These are phyloP conservation scores for Cryptomeria japonica DNA, from an alignment of 75 land plant species.

Conservation along the genomic window DNA sequence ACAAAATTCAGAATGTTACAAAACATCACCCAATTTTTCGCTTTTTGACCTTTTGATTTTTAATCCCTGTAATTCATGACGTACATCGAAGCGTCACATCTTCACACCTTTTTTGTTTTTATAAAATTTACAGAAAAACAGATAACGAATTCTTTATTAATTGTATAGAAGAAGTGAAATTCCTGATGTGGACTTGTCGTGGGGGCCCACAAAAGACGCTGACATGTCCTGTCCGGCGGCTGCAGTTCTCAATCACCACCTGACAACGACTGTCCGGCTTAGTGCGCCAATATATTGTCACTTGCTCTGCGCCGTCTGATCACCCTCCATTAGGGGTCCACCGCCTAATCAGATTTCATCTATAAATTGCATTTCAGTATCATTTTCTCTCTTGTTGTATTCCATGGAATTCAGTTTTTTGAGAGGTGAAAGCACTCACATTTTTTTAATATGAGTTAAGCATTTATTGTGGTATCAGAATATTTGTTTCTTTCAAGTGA, in stretches of 20 bases:
- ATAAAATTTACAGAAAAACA: background rate
- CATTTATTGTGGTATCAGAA: background rate
- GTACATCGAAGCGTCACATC: background rate
- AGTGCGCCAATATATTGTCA: background rate
- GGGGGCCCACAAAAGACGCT: slow-evolving; percentile 2
- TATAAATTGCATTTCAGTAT: background rate
- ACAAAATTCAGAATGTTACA: background rate
- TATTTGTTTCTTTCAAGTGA: background rate
- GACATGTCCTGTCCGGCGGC: slow-evolving; percentile 5
- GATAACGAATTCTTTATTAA: background rate
- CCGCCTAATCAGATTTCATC: background rate
- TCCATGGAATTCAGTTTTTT: background rate
- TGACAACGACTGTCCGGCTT: background rate
- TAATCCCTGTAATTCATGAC: background rate
- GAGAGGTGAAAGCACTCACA: background rate
- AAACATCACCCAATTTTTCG: background rate
- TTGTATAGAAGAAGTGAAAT: background rate
- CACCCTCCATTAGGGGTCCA: background rate
- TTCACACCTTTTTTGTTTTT: background rate
- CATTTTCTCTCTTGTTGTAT: background rate
- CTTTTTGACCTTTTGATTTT: background rate
- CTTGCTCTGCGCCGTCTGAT: background rate
- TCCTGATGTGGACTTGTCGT: background rate
- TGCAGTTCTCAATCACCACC: background rate
- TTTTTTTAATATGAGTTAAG: background rate